phyloP scores from a whole-genome alignment of 805 yeast species.

The Starmera pachycereana region DNA sequence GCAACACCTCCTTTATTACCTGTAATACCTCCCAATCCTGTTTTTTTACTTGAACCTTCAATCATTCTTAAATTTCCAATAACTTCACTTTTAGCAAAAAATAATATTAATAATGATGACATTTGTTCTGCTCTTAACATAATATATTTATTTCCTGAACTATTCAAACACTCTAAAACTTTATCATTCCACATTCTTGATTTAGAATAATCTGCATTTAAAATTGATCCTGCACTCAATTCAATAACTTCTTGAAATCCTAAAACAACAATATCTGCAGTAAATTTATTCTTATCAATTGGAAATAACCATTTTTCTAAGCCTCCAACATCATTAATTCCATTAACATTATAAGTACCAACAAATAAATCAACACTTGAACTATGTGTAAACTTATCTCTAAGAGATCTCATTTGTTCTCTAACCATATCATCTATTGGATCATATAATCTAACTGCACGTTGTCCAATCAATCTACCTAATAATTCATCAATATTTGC shows the following conservation, averaged over 20 bases:
- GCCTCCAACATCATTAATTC: conserved; percentile 48
- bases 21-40: conserved; percentile 94
- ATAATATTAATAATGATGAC: conserved; percentile 54
- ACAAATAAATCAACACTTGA: conserved; percentile 56
- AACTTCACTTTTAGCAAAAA: conserved; percentile 46
- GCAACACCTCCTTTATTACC: conserved; percentile 98
- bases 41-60: conserved; percentile 89
- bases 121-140: conserved; percentile 66
- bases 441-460: conserved; percentile 67
- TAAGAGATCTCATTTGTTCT: conserved; percentile 38
- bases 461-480: conserved; percentile 70
- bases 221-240: conserved; percentile 80
- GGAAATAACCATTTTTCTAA: conserved; percentile 78
- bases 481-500: conserved; percentile 78
- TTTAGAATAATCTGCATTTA: conserved; percentile 75
- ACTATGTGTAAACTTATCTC: conserved; percentile 42
- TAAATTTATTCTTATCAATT: conserved; percentile 31
- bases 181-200: conserved; percentile 70
- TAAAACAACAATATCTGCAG: conserved; percentile 76
- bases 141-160: conserved; percentile 41
- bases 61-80: conserved; percentile 60
- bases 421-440: conserved; percentile 83
- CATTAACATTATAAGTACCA: conserved; percentile 87
- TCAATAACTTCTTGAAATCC: conserved; percentile 95
- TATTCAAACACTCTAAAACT: conserved; percentile 52